These are phyloP conservation scores for Acaromyces ingoldii DNA, from an alignment of 1,284 basidiomycete species.

Conservation along the genomic window DNA sequence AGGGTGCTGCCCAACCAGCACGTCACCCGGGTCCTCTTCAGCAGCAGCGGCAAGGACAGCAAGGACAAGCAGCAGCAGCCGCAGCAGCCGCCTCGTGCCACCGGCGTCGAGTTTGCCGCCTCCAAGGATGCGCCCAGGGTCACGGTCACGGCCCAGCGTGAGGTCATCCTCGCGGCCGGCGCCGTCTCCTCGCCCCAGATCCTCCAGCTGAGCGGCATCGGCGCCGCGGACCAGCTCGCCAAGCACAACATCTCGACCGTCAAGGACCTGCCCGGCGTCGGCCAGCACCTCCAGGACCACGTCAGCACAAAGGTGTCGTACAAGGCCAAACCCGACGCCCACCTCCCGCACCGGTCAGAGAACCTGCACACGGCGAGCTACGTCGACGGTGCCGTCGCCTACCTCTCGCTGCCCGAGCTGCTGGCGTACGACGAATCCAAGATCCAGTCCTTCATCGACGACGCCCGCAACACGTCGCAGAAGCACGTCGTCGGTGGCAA, in stretches of 20 bases:
- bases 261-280: constrained; percentile 58
- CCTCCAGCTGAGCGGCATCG: constrained; percentile 39
- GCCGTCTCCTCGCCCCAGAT: constrained; percentile 44
- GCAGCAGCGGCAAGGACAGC: constrained; percentile 63
- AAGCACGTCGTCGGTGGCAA: constrained; percentile 25
- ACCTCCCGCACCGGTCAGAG: too few species aligned
- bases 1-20: constrained; percentile 58
- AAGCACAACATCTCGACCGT: too few species aligned
- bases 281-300: constrained; percentile 59
- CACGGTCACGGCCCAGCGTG: constrained; percentile 32
- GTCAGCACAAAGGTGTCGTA: too few species aligned
- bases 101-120: constrained; percentile 60
- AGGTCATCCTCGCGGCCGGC: constrained; percentile 45
- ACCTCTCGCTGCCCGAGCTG: constrained; percentile 29
- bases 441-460: constrained; percentile 17
- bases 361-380: constrained; percentile 32
- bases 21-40: constrained; percentile 60
- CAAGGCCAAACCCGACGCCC: constrained; percentile 9
- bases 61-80: too few species aligned
- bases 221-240: constrained; percentile 52
- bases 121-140: constrained; percentile 31
- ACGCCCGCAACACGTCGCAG: constrained; percentile 14
- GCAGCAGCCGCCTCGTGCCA: too few species aligned
- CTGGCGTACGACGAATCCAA: too few species aligned
- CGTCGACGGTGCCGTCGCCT: constrained; percentile 38